Evolutionary conservation across 371 early-diverging fungal genomes (phyloP), one percentile per base, ranked within the genome.

Genomic region (Lichtheimia ramosa): DNA sequence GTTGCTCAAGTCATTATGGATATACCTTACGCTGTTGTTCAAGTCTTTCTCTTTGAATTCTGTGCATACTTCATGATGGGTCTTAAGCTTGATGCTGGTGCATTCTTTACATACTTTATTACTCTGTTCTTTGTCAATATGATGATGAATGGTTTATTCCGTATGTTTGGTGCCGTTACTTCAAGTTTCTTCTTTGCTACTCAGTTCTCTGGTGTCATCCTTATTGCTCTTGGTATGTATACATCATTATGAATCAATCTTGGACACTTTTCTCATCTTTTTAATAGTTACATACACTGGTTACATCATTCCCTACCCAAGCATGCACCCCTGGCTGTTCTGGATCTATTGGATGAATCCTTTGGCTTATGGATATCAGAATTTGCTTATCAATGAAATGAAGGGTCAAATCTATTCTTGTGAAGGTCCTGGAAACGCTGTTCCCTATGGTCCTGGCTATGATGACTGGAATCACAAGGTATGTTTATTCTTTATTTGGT

Each of bases 341-440:
- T 86, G 85, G 85, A 54, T 54, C 8, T 48, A n/a, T n/a, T 25
- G 48, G 14, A 23, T 48, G 46, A 13, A 55, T 13, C 20, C 14
- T 3, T 18, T 18, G 10, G 21, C 14, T 21, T 58, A 50, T 40
- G 34, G 34, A 8, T 34, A 34, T 63, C 75, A 83, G 56, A 77
- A 84, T 1, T 68, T 91, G 10, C 49, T 88, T 42, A 66, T 74
- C 16, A 88, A 89, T 65, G 92, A 91, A 67, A 85, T 85, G 78
- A 59, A 60, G 13, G 79, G 81, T 6, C 62, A 73, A 3, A 1
- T 58, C 0, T 71, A 62, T 50, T 58, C 73, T 23, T 72, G 75
- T 40, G 68, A 85, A 51, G 73, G 81, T 16, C 66, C 78, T 16
- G 59, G 67, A 13, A 74, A 68, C 43, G 53, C 71, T 23, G 55